Evolutionary conservation across 2,329 filamentous ascomycete species (phyloP).

Genomic region (Verticillium longisporum): DNA sequence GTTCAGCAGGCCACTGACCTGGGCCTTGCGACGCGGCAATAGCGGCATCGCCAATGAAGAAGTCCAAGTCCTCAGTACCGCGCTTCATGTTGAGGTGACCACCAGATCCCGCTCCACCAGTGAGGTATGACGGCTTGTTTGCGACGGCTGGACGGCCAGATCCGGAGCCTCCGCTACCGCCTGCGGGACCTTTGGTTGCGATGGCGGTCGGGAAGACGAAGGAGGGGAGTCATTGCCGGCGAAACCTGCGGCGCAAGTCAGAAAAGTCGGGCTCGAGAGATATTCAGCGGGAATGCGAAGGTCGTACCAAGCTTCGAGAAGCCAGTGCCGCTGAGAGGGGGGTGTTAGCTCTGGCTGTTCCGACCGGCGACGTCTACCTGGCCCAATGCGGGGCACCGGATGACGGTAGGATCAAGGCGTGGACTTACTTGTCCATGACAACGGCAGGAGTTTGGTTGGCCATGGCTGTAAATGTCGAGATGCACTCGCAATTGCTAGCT

Average conservation of each 20-base stretch:
- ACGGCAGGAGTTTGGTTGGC: slow-evolving; percentile 98
- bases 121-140: slow-evolving; percentile 93
- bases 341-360: slow-evolving; percentile 10
- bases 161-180: slow-evolving; percentile 66
- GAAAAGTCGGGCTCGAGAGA: slow-evolving; percentile 12
- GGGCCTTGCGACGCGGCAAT: slow-evolving; percentile 77
- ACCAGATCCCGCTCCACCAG: slow-evolving; percentile 75
- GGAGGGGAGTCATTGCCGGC: slow-evolving; percentile 97
- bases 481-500: slow-evolving; percentile 3
- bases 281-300: slow-evolving; percentile 6
- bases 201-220: slow-evolving; percentile 99
- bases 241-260: slow-evolving; percentile 58
- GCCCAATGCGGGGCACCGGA: slow-evolving; percentile 20
- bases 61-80: slow-evolving; percentile 95
- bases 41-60: slow-evolving; percentile 97
- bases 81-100: slow-evolving; percentile 86
- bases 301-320: slow-evolving; percentile 93
- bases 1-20: slow-evolving; percentile 40
- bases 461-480: slow-evolving; percentile 46
- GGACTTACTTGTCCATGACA: slow-evolving; percentile 99
- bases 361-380: slow-evolving; percentile 10
- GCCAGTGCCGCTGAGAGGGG: slow-evolving; percentile 77
- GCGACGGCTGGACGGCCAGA: slow-evolving; percentile 84
- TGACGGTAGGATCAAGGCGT: slow-evolving; percentile 19
- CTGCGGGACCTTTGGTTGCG: slow-evolving; percentile 78